Conservation (phyloP, 805 yeast species). For the Spathaspora sp. region DNA sequence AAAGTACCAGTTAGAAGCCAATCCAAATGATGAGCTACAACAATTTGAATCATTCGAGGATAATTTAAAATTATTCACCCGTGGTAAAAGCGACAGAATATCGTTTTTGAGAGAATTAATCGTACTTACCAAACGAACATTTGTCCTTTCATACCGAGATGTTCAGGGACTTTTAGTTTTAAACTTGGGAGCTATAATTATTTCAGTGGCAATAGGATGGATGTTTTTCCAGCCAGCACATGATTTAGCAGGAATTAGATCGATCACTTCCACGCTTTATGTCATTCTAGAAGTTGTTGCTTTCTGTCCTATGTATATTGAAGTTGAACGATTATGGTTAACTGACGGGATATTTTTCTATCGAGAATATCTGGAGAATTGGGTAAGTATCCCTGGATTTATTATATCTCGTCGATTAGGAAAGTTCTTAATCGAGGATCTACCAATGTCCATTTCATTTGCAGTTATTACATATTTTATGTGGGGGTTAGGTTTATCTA, state of each 20-base stretch:
- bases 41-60: background rate
- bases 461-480: conserved; percentile 67
- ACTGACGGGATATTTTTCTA: conserved; percentile 33
- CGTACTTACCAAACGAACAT: conserved; percentile 33
- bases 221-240: conserved; percentile 63
- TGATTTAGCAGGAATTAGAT: conserved; percentile 60
- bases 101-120: conserved; percentile 25
- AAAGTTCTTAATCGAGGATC: conserved; percentile 65
- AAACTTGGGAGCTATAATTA: conserved; percentile 37
- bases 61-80: conserved; percentile 10
- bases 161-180: conserved; percentile 28
- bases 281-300: conserved; percentile 38
- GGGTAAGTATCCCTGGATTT: conserved; percentile 65
- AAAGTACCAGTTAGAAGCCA: background rate
- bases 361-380: conserved; percentile 68
- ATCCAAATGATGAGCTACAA: background rate
- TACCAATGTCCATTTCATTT: conserved; percentile 57
- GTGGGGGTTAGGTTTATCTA: conserved; percentile 56
- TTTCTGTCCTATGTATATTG: conserved; percentile 37
- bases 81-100: conserved; percentile 16
- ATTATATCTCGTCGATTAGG: conserved; percentile 62
- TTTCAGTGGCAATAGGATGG: conserved; percentile 74
- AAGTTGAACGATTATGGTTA: conserved; percentile 36
- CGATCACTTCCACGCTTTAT: conserved; percentile 40
- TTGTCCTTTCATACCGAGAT: conserved; percentile 32